Evolutionary conservation across 164 flowering plant genomes (phyloP), one percentile per base, ranked within the genome.

Genomic region (Amborella trichopoda): DNA sequence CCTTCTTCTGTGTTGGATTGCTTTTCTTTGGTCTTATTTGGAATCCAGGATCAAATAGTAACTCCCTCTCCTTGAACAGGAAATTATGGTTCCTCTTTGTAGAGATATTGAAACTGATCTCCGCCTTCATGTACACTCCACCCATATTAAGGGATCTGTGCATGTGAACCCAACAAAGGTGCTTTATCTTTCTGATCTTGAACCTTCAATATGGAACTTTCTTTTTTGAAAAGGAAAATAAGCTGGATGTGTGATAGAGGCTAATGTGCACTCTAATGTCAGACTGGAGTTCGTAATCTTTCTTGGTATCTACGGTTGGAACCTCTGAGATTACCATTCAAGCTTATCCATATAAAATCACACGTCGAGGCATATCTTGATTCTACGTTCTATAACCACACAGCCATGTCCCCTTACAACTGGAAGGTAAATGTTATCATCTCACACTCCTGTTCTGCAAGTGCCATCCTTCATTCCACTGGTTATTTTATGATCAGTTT

Each of bases 71-170:
- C 19, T 41, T 40, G 6, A 36, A 32, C 55, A 63, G 67, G 67
- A 63, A 37, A 63, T 63, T 3, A 48, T 63, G 22, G 37, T 40
- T 44, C 63, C 63, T 33, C 62, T 63, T 39, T 63, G 62, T 49
- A 53, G 55, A 53, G 62, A 63, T 45, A 48, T 63, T 17, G 62
- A 63, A 53, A 63, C 59, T 11, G 67, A 63, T 58, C 67, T 63
- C 48, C 67, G 62, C 6, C 67, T 63, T 40, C 67, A 63, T 63
- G 63, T 63, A 11, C 63, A 63, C 44, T 57, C 67, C 12, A 58
- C 47, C 44, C 50, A 49, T 38, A 49, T 58, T 14, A 58, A 58
- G 33, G 67, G 55, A 48, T 58, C 63, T 12, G 62, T 63, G 18
- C 62, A 49, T 44, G 52, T 58, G 38, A 63, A 63, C 16, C 67